Base-by-base conservation (phyloP, 805 yeast species). In the Myxozyma neglecta region DNA sequence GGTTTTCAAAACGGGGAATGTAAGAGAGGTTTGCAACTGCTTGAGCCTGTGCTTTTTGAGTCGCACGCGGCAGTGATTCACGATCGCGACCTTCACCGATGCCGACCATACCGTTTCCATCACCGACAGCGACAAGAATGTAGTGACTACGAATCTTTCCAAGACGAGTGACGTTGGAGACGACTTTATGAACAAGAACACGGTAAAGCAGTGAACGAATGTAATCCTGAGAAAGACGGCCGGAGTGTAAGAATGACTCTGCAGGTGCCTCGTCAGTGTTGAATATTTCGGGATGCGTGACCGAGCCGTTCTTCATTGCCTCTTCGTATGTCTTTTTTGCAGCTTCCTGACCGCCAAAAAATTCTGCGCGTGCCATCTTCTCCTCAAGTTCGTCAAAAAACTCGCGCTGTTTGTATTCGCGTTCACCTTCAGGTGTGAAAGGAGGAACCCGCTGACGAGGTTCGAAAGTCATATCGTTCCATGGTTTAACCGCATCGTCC, bases 81-180 rank as follows among this genome's bases (percentile, higher is more conserved):
- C 90, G 80, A 64, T 94, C 93, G 72, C 89, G 90, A 65, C 98
- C 99, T 75, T 91, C 96, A 53, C 98, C 99, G 53, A 92, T 79
- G 42, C 98, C 98, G 62, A 94, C 80, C 87, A 90, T 88, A 66
- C 99, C 99, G 67, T 89, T 88, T 58, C 86, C 83, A 75, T 94
- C 96, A 52, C 99, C 99, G 14, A 89, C 97, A 42, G 91, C 88
- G 13, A 91, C 93, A 65, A 94, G 75, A 0, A 91, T 88, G 75
- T 89, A 93, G 74, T 85, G 87, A 44, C 90, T 83, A 55, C 87
- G 85, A 67, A 89, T 89, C 73, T 90, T 91, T 74, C 97, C 97
- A 79, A 90, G 89, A 44, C 90, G 85, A 1, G 97, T 93, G 80
- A 90, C 96, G 73, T 90, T 90, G 58, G 91, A 85, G 32, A 93